Conservation (phyloP, 1,284 basidiomycete species). For the Cutaneotrichosporon sp. region DNA sequence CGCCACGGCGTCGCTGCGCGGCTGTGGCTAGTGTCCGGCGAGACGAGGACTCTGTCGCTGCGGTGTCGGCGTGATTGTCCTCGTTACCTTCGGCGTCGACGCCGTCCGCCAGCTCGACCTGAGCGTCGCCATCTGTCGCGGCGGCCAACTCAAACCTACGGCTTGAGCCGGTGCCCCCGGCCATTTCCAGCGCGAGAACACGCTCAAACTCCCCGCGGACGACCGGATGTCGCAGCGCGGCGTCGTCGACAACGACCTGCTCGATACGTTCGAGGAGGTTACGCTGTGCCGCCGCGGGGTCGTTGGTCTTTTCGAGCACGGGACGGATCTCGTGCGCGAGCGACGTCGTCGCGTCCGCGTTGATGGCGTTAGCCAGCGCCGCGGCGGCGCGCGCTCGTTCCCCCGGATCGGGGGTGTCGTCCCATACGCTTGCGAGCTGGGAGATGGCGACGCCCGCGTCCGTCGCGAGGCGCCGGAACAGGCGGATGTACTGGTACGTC, state of each 20-base stretch:
- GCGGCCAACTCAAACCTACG: no score
- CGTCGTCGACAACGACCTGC: slow-evolving; percentile 1
- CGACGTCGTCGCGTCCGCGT: background rate
- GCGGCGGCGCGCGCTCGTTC: background rate
- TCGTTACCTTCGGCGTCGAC: no score
- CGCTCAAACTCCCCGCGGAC: background rate
- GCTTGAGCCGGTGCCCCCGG: background rate
- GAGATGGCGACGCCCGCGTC: slow-evolving; percentile 30
- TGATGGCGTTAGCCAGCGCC: background rate
- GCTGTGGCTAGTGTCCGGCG: no score
- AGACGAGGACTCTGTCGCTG: no score
- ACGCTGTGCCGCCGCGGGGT: background rate
- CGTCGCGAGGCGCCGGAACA: slow-evolving; percentile 31
- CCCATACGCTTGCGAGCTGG: slow-evolving; percentile 38
- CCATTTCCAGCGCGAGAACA: no score
- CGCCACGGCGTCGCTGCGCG: no score
- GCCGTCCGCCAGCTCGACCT: no score
- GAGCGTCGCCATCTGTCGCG: background rate
- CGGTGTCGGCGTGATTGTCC: no score
- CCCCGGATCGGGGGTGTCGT: background rate
- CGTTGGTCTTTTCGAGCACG: background rate
- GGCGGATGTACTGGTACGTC: slow-evolving; percentile 29
- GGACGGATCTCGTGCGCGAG: slow-evolving; percentile 7
- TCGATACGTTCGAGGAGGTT: slow-evolving; percentile 16
- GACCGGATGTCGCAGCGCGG: background rate